Evolutionary conservation across 345 rosid species (phyloP).

Genomic region (Euclidium syriacum): DNA sequence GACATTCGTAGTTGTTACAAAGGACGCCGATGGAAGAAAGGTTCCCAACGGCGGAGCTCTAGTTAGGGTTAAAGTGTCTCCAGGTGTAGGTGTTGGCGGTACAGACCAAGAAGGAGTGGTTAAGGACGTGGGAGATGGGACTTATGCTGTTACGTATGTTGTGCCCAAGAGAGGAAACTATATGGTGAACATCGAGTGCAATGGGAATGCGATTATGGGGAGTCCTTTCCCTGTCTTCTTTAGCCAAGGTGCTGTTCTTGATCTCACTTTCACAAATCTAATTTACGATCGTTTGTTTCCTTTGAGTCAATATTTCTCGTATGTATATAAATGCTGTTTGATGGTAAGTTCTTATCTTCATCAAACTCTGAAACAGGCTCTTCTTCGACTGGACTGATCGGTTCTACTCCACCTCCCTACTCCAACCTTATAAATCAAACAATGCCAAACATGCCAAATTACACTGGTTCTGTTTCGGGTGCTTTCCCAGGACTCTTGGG

Average conservation of each 20-base stretch:
- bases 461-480: slow-evolving; percentile 92
- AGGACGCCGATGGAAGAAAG: slow-evolving; percentile 89
- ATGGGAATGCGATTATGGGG: slow-evolving; percentile 84
- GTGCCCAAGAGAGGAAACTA: slow-evolving; percentile 98
- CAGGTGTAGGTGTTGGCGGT: slow-evolving; percentile 95
- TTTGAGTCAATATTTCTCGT: neutral
- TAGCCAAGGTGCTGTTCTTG: slow-evolving; percentile 64
- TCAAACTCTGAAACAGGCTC: slow-evolving; percentile 38
- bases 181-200: slow-evolving; percentile 85
- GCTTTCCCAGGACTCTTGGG: slow-evolving; percentile 89
- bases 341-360: slow-evolving; percentile 1
- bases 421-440: slow-evolving; percentile 85
- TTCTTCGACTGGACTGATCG: slow-evolving; percentile 66
- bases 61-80: slow-evolving; percentile 71
- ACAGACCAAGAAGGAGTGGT: slow-evolving; percentile 84
- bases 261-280: neutral
- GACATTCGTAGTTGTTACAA: slow-evolving; percentile 69
- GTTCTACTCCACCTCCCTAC: slow-evolving; percentile 61
- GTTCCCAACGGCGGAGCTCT: slow-evolving; percentile 68
- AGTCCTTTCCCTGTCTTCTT: slow-evolving; percentile 98
- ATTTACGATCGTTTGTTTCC: neutral
- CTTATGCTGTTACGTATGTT: slow-evolving; percentile 77
- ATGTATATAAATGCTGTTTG: neutral
- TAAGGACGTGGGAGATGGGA: slow-evolving; percentile 94
- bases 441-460: slow-evolving; percentile 99